Evolutionary conservation across 2,329 filamentous ascomycete genomes (phyloP), one percentile per base, ranked within the genome.

Genomic region (Pyricularia sp.): DNA sequence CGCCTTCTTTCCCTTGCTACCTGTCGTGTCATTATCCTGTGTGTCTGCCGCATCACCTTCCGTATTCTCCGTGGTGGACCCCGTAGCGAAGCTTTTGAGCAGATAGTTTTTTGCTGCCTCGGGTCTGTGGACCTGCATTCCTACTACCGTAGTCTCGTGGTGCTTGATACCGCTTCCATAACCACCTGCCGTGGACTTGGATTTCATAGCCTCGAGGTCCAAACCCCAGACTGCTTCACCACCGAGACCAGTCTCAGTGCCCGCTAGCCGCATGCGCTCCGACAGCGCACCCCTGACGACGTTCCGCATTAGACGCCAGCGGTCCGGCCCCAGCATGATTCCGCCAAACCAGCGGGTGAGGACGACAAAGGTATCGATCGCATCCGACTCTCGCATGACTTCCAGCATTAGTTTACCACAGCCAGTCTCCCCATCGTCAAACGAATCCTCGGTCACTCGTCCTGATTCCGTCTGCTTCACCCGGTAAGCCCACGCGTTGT

Each of bases 91-190:
- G 69, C 84, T 86, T 72, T 81, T 85, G 23, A 87, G 75, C 36
- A 88, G 80, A 73, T 88, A 89, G 66, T 81, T 80, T 68, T 83
- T 80, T 12, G 92, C 92, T 5, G 85, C 85, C 74, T 94, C 89
- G 0, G 93, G 89, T 23, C 87, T 87, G 74, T 93, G 89, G 28
- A 94, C 90, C 1, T 91, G 89, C 78, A 95, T 86, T 1, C 86
- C 85, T 4, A 82, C 76, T 6, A 80, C 78, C 0, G 76, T 74
- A 0, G 77, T 79, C 50, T 75, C 74, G 61, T 75, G 73, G 5
- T 69, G 65, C 69, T 71, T 30, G 69, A 74, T 67, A 65, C 73
- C 20, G 78, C 76, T 70, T 68, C 74, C 66, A 70, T 73, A 63
- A 66, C 72, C 69, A 23, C 71, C 63, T 28, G 73, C 69, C 1